phyloP scores from a whole-genome alignment of 2,329 filamentous ascomycete species.

The Periconia digitata region DNA sequence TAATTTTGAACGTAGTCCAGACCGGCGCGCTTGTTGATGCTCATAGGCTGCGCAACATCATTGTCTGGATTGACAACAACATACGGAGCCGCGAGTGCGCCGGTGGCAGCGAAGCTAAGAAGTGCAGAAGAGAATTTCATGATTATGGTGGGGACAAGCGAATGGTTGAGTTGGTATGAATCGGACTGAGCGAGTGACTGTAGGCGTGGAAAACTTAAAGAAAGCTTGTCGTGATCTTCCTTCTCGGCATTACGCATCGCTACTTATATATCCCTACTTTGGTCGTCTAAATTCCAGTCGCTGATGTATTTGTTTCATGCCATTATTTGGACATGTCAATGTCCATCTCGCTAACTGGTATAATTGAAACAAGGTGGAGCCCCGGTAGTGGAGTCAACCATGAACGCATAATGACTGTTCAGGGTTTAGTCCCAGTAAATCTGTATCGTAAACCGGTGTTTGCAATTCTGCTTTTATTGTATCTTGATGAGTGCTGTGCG shows the following conservation, averaged over 20 bases:
- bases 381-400: background rate
- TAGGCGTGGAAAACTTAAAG: background rate
- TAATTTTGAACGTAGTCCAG: conserved; percentile 2
- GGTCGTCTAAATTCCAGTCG: background rate
- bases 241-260: background rate
- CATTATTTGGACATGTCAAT: background rate
- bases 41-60: background rate
- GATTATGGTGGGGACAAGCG: background rate
- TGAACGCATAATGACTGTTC: background rate
- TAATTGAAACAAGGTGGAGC: background rate
- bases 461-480: too few species aligned
- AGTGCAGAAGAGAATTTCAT: conserved; percentile 1
- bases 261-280: background rate
- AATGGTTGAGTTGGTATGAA: background rate
- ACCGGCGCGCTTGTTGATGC: background rate
- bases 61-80: background rate
- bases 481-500: too few species aligned
- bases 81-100: background rate
- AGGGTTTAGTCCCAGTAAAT: background rate
- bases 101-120: background rate
- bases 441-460: background rate
- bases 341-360: background rate
- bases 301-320: background rate
- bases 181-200: background rate
- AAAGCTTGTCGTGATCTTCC: background rate